phyloP scores from a whole-genome alignment of 2,329 filamentous ascomycete genomes.

The Claviceps arundinis region DNA sequence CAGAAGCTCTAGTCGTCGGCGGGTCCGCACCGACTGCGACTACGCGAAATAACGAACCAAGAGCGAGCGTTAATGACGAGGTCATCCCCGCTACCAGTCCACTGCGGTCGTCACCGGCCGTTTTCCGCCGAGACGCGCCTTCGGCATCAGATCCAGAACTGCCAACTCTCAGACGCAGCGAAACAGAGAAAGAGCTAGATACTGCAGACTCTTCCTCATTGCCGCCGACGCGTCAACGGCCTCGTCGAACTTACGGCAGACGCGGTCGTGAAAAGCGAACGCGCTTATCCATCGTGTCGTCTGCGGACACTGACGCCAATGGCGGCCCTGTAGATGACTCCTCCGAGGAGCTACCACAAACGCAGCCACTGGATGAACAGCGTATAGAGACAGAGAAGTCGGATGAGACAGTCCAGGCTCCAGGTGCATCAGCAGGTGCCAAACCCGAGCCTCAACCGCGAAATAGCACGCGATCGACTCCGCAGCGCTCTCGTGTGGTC shows the following conservation, averaged over 20 bases:
- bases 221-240: constrained; percentile 10
- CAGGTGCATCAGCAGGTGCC: not conserved
- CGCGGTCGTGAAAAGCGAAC: not conserved
- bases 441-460: not conserved
- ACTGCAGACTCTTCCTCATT: constrained; percentile 14
- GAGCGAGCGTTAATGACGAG: constrained; percentile 17
- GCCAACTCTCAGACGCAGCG: constrained; percentile 16
- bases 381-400: not conserved
- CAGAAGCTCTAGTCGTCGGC: not conserved
- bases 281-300: constrained; percentile 2
- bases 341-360: not conserved
- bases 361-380: not conserved
- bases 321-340: not conserved
- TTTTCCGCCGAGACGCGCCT: constrained; percentile 8
- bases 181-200: constrained; percentile 8
- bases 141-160: constrained; percentile 21
- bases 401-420: not conserved
- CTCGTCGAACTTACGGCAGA: constrained; percentile 4
- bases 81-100: constrained; percentile 27
- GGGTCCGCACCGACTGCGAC: not conserved
- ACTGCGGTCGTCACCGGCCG: constrained; percentile 16
- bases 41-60: not conserved
- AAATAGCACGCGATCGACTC: constrained; percentile 6
- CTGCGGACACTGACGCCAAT: not conserved
- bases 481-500: constrained; percentile 8